Evolutionary conservation across 2,329 filamentous ascomycete species (phyloP).

Genomic region (Venturia effusa): DNA sequence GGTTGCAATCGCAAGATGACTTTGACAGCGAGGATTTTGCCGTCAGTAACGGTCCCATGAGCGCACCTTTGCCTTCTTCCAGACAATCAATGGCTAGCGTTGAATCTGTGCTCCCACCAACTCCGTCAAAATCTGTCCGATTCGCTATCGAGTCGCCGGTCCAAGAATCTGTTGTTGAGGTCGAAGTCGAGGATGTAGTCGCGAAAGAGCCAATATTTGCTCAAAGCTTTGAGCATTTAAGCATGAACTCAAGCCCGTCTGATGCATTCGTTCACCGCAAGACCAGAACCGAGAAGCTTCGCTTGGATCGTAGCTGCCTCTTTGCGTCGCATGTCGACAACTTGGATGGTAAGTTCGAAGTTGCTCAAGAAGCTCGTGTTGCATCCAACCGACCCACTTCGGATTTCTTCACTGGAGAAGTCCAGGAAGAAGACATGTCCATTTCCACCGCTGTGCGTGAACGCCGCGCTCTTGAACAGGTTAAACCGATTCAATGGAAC

Average conservation of each 20-base stretch:
- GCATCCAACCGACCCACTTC: conserved; percentile 35
- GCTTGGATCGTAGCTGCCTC: conserved; percentile 68
- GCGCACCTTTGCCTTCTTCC: conserved; percentile 46
- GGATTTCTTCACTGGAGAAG: conserved; percentile 15
- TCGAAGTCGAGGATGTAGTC: neutral
- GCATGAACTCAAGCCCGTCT: conserved; percentile 51
- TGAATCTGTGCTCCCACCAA: conserved; percentile 7
- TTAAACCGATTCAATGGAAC: conserved; percentile 49
- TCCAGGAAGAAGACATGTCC: conserved; percentile 36
- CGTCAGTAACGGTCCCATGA: conserved; percentile 10
- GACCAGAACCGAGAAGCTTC: conserved; percentile 77
- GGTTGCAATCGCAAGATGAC: conserved; percentile 71
- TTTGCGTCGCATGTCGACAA: conserved; percentile 65
- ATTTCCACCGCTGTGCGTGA: conserved; percentile 56
- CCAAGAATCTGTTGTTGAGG: neutral
- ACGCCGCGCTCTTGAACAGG: conserved; percentile 64
- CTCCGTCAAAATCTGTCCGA: conserved; percentile 55
- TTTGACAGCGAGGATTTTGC: conserved; percentile 36
- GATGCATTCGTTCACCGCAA: conserved; percentile 82
- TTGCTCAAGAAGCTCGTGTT: conserved; percentile 40
- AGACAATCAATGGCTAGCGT: conserved; percentile 29
- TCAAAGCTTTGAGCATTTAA: conserved; percentile 69
- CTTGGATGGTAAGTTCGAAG: conserved; percentile 74
- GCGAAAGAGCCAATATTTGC: conserved; percentile 67
- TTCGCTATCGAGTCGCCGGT: conserved; percentile 44